A percentile compares a stretch with the other conserved stretches of the same genome.
Conservation (phyloP, 2,329 filamentous ascomycete genomes). For the Incumbomyces delicatus region DNA sequence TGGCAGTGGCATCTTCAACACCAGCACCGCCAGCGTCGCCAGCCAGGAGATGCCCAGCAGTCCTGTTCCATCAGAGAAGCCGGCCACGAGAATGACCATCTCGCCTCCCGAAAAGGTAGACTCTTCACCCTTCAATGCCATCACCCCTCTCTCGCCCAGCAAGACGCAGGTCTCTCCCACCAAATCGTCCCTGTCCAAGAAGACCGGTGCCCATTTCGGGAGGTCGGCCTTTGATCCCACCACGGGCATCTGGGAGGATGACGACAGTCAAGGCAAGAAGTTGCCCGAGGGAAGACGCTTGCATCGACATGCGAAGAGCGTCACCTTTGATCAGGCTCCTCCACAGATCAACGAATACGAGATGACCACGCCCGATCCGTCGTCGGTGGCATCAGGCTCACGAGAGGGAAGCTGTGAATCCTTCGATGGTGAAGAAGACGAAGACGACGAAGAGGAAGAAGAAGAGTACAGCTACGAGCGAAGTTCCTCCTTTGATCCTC, state of each 20-base stretch:
- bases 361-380: slow-evolving; percentile 94
- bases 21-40: slow-evolving; percentile 6
- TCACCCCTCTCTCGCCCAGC: slow-evolving; percentile 45
- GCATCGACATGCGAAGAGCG: slow-evolving; percentile 85
- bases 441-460: slow-evolving; percentile 55
- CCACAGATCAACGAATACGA: slow-evolving; percentile 97
- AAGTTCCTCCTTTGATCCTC: slow-evolving; percentile 47
- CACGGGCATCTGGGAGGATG: slow-evolving; percentile 57
- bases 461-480: slow-evolving; percentile 54
- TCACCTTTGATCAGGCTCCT: slow-evolving; percentile 89
- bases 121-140: background rate
- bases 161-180: slow-evolving; percentile 68
- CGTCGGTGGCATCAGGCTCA: slow-evolving; percentile 78
- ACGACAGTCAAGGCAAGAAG: slow-evolving; percentile 48
- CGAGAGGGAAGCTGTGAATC: slow-evolving; percentile 90
- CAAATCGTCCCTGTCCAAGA: slow-evolving; percentile 77
- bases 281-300: slow-evolving; percentile 57
- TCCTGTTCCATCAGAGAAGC: slow-evolving; percentile 5
- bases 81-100: slow-evolving; percentile 28
- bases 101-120: slow-evolving; percentile 2
- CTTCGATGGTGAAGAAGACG: slow-evolving; percentile 55
- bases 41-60: slow-evolving; percentile 28
- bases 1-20: slow-evolving; percentile 40
- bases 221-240: slow-evolving; percentile 53
- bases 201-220: slow-evolving; percentile 40